Conservation (phyloP, 768 basidiomycete species). For the Lactarius akahatsu region DNA sequence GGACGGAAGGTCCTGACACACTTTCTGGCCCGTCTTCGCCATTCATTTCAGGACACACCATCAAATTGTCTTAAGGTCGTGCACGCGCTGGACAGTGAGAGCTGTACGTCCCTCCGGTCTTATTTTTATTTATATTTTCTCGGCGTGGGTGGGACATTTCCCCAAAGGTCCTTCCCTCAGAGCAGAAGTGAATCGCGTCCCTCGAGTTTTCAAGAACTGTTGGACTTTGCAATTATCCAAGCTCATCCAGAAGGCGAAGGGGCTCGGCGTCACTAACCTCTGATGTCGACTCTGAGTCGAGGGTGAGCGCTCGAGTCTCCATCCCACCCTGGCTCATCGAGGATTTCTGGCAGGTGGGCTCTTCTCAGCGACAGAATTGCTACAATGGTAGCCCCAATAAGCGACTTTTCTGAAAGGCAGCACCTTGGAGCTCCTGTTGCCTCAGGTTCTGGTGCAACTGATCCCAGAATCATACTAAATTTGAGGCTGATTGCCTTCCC, state of each 20-base stretch:
- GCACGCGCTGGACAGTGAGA: not conserved
- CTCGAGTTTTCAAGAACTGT: constrained; percentile 24
- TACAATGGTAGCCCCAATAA: not conserved
- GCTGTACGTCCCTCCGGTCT: constrained; percentile 7
- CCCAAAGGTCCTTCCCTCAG: constrained; percentile 15
- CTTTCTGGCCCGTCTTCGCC: not conserved
- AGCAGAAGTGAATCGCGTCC: constrained; percentile 18
- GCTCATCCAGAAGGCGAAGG: not conserved
- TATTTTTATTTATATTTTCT: not conserved
- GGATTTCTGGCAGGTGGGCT: not conserved
- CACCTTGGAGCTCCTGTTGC: not conserved
- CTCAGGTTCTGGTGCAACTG: constrained; percentile 8
- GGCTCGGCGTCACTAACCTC: not conserved
- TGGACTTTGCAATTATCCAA: constrained; percentile 23
- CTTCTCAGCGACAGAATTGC: not conserved
- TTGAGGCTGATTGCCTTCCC: not conserved
- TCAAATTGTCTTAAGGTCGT: not conserved
- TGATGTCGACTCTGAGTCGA: not conserved
- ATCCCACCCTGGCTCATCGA: constrained; percentile 3
- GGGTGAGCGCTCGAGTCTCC: constrained; percentile 3
- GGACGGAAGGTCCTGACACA: not conserved
- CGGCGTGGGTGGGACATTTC: not conserved
- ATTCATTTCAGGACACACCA: not conserved
- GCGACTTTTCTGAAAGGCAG: not conserved
- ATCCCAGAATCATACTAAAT: not conserved